Conservation (phyloP, 1,284 basidiomycete species). For the Meira nashicola region DNA sequence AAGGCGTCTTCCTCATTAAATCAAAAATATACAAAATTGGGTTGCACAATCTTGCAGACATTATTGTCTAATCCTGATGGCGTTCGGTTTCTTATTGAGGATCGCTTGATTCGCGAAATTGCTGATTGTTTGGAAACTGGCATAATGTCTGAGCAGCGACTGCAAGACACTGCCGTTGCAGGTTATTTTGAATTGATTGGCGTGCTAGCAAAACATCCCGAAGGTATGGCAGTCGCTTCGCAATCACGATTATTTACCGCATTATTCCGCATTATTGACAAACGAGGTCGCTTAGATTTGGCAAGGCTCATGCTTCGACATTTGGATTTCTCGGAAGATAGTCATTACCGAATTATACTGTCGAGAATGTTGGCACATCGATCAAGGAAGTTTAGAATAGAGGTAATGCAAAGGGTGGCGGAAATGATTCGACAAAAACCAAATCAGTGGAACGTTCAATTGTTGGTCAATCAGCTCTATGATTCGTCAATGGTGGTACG, state of each 20-base stretch:
- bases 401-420: constrained; percentile 84
- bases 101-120: constrained; percentile 79
- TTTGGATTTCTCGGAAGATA: constrained; percentile 61
- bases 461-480: constrained; percentile 90
- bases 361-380: constrained; percentile 76
- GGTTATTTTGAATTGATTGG: constrained; percentile 97
- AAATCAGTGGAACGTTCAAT: constrained; percentile 48
- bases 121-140: constrained; percentile 77
- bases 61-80: constrained; percentile 80
- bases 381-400: constrained; percentile 60
- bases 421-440: constrained; percentile 16
- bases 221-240: constrained; percentile 83
- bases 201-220: constrained; percentile 74
- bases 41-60: constrained; percentile 72
- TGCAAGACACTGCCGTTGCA: constrained; percentile 76
- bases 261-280: constrained; percentile 87
- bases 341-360: constrained; percentile 60
- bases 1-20: constrained; percentile 57
- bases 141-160: constrained; percentile 72
- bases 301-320: constrained; percentile 85
- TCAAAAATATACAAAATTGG: constrained; percentile 51
- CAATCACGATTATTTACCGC: constrained; percentile 89
- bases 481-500: constrained; percentile 85
- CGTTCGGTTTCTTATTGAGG: constrained; percentile 74
- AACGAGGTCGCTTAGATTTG: constrained; percentile 83